A percentile compares a stretch with the other conserved stretches of the same genome.
These are phyloP conservation scores for Pezicula radicicola DNA, from an alignment of 2,329 filamentous ascomycete genomes.

Conservation along the genomic window DNA sequence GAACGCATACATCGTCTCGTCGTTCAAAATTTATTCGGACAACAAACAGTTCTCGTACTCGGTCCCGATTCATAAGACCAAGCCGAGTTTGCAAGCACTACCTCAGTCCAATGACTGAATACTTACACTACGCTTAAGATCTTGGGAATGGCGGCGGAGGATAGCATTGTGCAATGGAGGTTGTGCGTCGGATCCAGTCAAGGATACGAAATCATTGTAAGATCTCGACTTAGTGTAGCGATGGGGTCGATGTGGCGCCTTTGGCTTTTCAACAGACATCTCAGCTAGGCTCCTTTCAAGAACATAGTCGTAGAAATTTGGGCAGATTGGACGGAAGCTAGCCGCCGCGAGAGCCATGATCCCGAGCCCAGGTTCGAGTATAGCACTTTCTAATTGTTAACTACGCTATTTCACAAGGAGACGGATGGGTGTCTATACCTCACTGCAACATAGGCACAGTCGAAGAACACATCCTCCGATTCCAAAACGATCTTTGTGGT, in stretches of 20 bases:
- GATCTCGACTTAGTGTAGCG: not conserved
- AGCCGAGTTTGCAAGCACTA: too few relatives aligned
- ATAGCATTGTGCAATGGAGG: not conserved
- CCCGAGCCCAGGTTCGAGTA: constrained; percentile 4
- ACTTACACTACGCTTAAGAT: not conserved
- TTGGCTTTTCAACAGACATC: not conserved
- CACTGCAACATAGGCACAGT: constrained; percentile 7
- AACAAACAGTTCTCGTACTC: too few relatives aligned
- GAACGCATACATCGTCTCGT: too few relatives aligned
- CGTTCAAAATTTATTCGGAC: too few relatives aligned
- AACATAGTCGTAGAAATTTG: not conserved
- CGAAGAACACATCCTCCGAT: constrained; percentile 8
- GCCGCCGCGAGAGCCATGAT: constrained; percentile 5
- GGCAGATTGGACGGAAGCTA: constrained; percentile 4
- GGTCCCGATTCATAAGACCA: too few relatives aligned
- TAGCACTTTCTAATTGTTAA: constrained; percentile 1
- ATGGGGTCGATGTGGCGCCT: not conserved
- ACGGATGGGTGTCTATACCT: not conserved
- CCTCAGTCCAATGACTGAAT: too few relatives aligned
- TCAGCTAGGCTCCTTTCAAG: not conserved
- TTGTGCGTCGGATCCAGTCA: not conserved
- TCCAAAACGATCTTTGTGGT: constrained; percentile 2
- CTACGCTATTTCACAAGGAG: not conserved
- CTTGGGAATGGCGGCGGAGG: not conserved
- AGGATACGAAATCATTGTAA: not conserved